A percentile compares a stretch with the other conserved stretches of the same genome.
Evolutionary conservation across 2,329 filamentous ascomycete species (phyloP).

Genomic region (Beauveria sp.): DNA sequence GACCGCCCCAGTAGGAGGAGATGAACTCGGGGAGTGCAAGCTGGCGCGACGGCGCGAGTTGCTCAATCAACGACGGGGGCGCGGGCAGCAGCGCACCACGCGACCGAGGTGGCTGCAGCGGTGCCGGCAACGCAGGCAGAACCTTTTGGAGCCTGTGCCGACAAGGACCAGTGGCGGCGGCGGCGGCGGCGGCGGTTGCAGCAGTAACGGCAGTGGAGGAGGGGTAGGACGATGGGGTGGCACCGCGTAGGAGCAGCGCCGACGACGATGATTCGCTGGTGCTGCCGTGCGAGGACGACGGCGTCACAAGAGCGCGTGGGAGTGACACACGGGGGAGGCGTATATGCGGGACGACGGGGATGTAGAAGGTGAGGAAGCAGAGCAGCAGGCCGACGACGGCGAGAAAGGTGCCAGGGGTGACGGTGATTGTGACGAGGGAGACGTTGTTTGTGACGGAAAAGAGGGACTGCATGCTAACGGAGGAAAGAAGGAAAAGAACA

Average conservation of each 20-base stretch:
- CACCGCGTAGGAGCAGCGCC: background rate
- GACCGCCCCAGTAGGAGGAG: constrained; percentile 1
- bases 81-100: background rate
- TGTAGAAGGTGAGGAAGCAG: constrained; percentile 44
- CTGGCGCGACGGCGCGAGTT: constrained; percentile 1
- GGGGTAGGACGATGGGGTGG: background rate
- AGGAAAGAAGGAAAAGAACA: background rate
- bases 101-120: background rate
- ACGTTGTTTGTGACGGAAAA: constrained; percentile 55
- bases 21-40: constrained; percentile 7
- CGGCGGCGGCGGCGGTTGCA: constrained; percentile 5
- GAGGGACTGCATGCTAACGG: constrained; percentile 46
- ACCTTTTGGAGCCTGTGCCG: background rate
- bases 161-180: background rate
- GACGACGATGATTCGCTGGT: background rate
- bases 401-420: constrained; percentile 51
- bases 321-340: constrained; percentile 29
- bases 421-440: constrained; percentile 50
- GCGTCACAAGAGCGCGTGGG: constrained; percentile 1
- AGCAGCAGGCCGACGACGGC: constrained; percentile 42
- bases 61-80: background rate
- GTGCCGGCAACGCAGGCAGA: constrained; percentile 1
- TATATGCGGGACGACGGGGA: constrained; percentile 27
- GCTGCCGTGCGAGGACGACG: constrained; percentile 2
- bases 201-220: constrained; percentile 2